Base-by-base conservation (phyloP, 1,284 basidiomycete species). In the Ceratorhiza oryzae-sativae region DNA sequence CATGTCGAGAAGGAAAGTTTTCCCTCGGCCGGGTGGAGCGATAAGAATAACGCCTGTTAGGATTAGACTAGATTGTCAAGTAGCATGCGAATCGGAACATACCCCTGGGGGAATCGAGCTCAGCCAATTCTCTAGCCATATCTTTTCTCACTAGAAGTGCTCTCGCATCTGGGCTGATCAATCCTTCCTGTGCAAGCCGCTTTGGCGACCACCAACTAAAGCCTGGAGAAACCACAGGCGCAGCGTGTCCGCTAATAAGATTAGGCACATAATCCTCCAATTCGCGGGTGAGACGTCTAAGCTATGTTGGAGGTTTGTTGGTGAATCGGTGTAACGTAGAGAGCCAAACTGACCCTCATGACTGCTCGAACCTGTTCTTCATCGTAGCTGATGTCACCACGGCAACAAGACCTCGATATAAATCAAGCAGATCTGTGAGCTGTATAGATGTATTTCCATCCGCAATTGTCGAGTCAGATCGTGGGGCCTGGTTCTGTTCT, bases 361-460 rank as follows among this genome's bases (percentile, higher is more conserved):
- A 90, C 80, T 2, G 85, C 85, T 20, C 88, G 80, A 20, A 91
- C 82, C 77, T 92, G 90, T 72, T 89, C 86, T 71, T 87, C 85
- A 75, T 91, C 87, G 78, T 86, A 85, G 73, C 83, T 79, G 67
- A 91, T 82, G 71, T 83, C 80, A 0, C 89, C 88, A 0, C 80
- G 77, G 84, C 81, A 0, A 86, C 85, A 45, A 85, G 76, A 0
- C 78, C 79, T 6, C 83, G 80, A 76, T 87, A 86, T 45, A 80
- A 79, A 58, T 84, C 83, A 20, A 87, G 78, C n/a, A 86, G 79
- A 75, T 86, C 86, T n/a, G 79, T 79, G 6, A 78, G 39, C 23
- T 63, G 61, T 5, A 63, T 13, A 20, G 41, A 45, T n/a, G 30
- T 13, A 3, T 30, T 45, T 18, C n/a, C 42, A 12, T 45, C 42